phyloP scores from a whole-genome alignment of 495 filamentous ascomycete genomes.

The Aspergillus avenaceus region DNA sequence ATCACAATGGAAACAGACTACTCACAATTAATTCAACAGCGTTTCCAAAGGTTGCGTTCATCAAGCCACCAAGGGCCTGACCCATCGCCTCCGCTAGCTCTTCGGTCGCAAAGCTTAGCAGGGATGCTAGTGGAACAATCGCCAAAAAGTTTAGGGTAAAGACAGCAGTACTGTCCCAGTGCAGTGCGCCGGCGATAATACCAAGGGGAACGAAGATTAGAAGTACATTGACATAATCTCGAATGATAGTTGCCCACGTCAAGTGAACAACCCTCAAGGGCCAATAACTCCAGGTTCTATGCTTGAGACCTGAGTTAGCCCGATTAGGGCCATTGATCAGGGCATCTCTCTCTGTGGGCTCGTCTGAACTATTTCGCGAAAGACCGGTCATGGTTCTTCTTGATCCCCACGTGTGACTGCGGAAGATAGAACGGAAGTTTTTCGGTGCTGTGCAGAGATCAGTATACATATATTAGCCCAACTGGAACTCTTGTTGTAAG shows the following conservation, averaged over 20 bases:
- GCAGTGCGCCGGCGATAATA: slow-evolving; percentile 68
- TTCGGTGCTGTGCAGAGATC: slow-evolving; percentile 18
- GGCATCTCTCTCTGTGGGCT: slow-evolving; percentile 27
- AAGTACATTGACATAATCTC: slow-evolving; percentile 80
- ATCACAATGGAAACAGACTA: slow-evolving; percentile 10
- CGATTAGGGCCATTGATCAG: slow-evolving; percentile 23
- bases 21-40: slow-evolving; percentile 96
- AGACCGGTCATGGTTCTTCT: slow-evolving; percentile 26
- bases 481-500: neutral
- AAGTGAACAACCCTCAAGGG: slow-evolving; percentile 48
- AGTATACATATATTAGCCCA: slow-evolving; percentile 4
- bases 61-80: slow-evolving; percentile 83
- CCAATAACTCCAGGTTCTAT: slow-evolving; percentile 49
- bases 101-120: slow-evolving; percentile 94
- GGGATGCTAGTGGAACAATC: slow-evolving; percentile 87
- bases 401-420: slow-evolving; percentile 31
- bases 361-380: slow-evolving; percentile 25
- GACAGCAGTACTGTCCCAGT: slow-evolving; percentile 70
- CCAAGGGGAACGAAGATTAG: slow-evolving; percentile 88
- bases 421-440: slow-evolving; percentile 28
- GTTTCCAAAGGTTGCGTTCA: slow-evolving; percentile 97
- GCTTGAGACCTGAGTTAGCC: slow-evolving; percentile 25
- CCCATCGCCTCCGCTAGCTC: slow-evolving; percentile 81
- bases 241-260: slow-evolving; percentile 51
- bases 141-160: slow-evolving; percentile 94